These are phyloP conservation scores for Trichoderma breve DNA, from an alignment of 2,329 filamentous ascomycete species.

Conservation along the genomic window DNA sequence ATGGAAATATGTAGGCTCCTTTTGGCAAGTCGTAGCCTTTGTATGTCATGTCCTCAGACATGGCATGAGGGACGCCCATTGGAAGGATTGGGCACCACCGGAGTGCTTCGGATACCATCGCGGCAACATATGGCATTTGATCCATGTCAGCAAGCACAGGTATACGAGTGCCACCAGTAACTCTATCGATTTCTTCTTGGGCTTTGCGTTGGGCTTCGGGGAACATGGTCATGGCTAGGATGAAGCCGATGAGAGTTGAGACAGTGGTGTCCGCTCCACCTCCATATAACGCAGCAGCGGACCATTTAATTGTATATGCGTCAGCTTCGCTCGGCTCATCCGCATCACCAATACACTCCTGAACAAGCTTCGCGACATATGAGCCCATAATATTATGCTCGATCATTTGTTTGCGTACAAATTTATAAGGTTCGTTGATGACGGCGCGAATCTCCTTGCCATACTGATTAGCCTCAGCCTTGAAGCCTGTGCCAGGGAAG, in stretches of 20 bases:
- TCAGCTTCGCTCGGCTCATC: background rate
- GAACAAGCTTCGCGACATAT: background rate
- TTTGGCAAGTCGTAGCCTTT: constrained; percentile 4
- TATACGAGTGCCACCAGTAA: constrained; percentile 25
- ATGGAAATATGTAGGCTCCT: background rate
- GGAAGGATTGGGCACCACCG: constrained; percentile 21
- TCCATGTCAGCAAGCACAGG: constrained; percentile 22
- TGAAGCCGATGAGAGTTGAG: background rate
- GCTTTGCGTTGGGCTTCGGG: constrained; percentile 20
- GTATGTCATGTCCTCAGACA: constrained; percentile 4
- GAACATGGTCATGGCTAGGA: constrained; percentile 20
- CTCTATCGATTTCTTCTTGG: constrained; percentile 20
- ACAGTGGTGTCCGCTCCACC: constrained; percentile 17
- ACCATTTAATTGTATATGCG: background rate
- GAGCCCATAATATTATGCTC: background rate
- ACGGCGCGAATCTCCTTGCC: background rate
- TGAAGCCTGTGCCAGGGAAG: constrained; percentile 27
- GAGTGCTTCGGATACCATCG: constrained; percentile 27
- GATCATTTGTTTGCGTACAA: background rate
- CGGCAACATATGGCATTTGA: constrained; percentile 27
- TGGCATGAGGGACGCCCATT: background rate
- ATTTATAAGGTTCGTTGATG: background rate
- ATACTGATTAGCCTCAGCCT: constrained; percentile 22
- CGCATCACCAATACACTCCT: background rate
- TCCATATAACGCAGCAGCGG: background rate